Conservation (phyloP, 306 rosid species). For the Prunus padus region DNA sequence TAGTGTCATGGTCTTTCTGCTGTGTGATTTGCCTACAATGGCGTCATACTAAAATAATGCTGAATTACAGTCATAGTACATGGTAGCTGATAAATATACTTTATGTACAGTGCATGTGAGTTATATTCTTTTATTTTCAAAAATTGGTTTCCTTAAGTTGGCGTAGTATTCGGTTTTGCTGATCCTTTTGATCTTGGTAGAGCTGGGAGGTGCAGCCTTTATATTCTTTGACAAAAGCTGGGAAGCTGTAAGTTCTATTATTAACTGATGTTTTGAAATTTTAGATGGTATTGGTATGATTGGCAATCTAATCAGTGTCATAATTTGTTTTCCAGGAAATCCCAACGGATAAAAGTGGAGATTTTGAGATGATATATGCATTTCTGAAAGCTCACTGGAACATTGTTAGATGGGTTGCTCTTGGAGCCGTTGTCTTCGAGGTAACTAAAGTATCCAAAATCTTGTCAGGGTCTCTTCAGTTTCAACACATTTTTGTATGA, state of each 20-base stretch:
- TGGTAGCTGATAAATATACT: background rate
- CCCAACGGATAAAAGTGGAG: constrained; percentile 77
- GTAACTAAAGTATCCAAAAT: constrained; percentile 32
- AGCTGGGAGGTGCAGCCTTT: constrained; percentile 84
- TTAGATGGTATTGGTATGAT: constrained; percentile 3
- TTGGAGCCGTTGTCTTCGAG: constrained; percentile 83
- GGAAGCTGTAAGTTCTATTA: constrained; percentile 58
- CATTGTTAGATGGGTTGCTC: constrained; percentile 78
- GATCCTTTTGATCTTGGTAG: constrained; percentile 68
- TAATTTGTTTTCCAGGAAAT: constrained; percentile 52
- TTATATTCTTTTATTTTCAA: background rate
- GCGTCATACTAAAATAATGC: background rate
- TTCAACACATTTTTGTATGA: background rate
- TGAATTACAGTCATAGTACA: background rate
- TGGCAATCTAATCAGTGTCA: constrained; percentile 28
- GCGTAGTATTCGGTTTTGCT: constrained; percentile 70
- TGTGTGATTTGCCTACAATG: background rate
- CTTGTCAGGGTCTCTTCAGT: background rate
- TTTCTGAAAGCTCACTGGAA: constrained; percentile 70
- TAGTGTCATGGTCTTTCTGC: background rate
- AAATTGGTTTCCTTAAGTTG: constrained; percentile 62
- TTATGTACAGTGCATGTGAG: background rate
- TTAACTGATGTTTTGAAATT: background rate
- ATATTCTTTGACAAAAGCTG: constrained; percentile 86
- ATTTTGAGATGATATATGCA: constrained; percentile 62